Conservation (phyloP, 2,329 filamentous ascomycete species). For the Sclerotiophoma versabilis region DNA sequence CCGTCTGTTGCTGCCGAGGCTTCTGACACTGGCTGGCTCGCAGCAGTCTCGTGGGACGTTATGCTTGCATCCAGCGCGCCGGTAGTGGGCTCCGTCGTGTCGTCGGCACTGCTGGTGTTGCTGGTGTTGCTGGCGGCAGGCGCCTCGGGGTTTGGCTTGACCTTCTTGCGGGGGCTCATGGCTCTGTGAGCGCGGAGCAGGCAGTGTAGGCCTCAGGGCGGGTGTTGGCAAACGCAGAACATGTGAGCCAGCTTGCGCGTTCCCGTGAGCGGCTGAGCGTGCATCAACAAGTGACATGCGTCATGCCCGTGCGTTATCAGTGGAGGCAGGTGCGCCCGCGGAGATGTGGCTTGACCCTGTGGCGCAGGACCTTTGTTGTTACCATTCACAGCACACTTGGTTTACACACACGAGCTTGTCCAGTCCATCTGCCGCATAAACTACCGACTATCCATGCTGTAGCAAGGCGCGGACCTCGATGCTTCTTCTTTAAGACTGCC, state of each 20-base stretch:
- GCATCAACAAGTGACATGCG: constrained; percentile 8
- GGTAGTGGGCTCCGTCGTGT: background rate
- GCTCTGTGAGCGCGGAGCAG: constrained; percentile 29
- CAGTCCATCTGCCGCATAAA: too few species aligned
- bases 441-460: too few species aligned
- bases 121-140: constrained; percentile 24
- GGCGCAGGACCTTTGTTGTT: background rate
- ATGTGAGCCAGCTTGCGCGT: constrained; percentile 12
- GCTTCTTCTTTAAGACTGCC: too few species aligned
- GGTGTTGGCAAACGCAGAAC: constrained; percentile 4
- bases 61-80: constrained; percentile 18
- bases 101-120: background rate
- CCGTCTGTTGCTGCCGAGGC: constrained; percentile 21
- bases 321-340: background rate
- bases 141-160: constrained; percentile 48
- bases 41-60: constrained; percentile 22
- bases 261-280: constrained; percentile 14
- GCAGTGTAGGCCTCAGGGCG: constrained; percentile 15
- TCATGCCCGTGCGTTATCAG: constrained; percentile 4
- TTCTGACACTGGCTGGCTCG: constrained; percentile 21
- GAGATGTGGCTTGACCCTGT: constrained; percentile 1
- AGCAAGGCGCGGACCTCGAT: too few species aligned
- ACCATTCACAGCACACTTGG: too few species aligned
- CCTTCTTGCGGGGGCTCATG: constrained; percentile 54
- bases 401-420: too few species aligned